These are phyloP conservation scores for Sarocladium brachiariae DNA, from an alignment of 2,329 filamentous ascomycete species.

Conservation along the genomic window DNA sequence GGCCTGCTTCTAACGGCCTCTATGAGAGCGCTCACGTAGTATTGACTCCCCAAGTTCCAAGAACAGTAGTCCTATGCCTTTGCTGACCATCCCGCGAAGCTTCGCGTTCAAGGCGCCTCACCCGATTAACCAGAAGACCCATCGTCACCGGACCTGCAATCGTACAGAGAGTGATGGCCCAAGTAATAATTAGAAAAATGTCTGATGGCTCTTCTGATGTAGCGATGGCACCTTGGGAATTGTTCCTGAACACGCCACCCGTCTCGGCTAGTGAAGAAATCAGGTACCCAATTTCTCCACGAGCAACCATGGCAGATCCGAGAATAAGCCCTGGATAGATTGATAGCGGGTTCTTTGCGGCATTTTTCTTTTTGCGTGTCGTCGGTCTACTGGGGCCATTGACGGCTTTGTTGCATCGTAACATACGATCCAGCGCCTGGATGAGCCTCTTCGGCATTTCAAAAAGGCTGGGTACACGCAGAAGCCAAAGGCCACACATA, in stretches of 20 bases:
- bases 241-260: constrained; percentile 31
- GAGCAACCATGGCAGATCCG: constrained; percentile 61
- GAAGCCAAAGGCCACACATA: constrained; percentile 52
- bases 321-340: constrained; percentile 62
- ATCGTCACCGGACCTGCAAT: neutral
- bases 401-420: neutral
- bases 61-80: neutral
- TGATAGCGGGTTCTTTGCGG: constrained; percentile 43
- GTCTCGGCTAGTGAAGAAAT: constrained; percentile 63
- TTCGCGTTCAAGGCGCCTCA: constrained; percentile 27
- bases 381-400: neutral
- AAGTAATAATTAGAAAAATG: constrained; percentile 41
- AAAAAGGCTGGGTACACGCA: constrained; percentile 20
- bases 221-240: neutral
- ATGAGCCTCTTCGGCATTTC: neutral
- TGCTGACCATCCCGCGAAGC: neutral
- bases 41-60: neutral
- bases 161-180: neutral
- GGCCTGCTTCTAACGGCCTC: neutral
- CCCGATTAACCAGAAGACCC: constrained; percentile 17
- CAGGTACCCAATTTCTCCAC: constrained; percentile 75
- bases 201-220: constrained; percentile 21
- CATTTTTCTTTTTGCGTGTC: neutral
- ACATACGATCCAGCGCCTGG: neutral
- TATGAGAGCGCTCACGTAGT: neutral